Conservation (phyloP, 768 basidiomycete genomes). For the Russula dissimulans region DNA sequence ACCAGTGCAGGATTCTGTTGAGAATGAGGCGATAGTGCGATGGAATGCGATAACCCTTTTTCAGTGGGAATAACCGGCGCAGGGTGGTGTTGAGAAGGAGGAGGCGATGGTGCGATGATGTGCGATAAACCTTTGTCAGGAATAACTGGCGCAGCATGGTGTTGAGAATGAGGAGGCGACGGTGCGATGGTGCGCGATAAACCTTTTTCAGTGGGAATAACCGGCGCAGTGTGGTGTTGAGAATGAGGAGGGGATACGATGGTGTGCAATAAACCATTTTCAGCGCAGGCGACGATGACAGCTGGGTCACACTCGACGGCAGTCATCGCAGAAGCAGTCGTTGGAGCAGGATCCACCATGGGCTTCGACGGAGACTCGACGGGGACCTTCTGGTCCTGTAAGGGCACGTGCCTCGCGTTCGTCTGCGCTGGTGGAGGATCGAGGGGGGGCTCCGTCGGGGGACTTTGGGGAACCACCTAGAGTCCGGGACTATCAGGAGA, state of each 20-base stretch:
- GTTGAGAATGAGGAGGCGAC: too few relatives aligned
- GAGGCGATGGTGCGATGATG: too few relatives aligned
- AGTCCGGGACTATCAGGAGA: not conserved
- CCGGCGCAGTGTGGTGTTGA: too few relatives aligned
- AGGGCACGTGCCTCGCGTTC: not conserved
- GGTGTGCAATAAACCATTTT: not conserved
- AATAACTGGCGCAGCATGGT: too few relatives aligned
- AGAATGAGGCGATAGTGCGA: not conserved
- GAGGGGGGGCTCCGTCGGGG: not conserved
- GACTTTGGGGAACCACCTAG: not conserved
- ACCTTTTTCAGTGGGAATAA: too few relatives aligned
- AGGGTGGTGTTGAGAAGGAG: too few relatives aligned
- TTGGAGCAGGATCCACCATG: too few relatives aligned
- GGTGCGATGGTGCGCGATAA: not conserved
- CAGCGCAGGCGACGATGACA: not conserved
- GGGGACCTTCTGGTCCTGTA: not conserved
- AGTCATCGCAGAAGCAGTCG: not conserved
- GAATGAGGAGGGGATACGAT: too few relatives aligned
- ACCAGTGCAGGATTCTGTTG: not conserved
- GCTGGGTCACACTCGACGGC: not conserved
- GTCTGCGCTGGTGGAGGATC: not conserved
- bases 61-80: too few relatives aligned
- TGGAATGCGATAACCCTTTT: not conserved
- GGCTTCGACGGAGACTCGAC: too few relatives aligned
- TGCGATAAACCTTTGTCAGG: too few relatives aligned